Conservation (phyloP, 192 early-diverging fungal genomes). For the Pilaira anomala region DNA sequence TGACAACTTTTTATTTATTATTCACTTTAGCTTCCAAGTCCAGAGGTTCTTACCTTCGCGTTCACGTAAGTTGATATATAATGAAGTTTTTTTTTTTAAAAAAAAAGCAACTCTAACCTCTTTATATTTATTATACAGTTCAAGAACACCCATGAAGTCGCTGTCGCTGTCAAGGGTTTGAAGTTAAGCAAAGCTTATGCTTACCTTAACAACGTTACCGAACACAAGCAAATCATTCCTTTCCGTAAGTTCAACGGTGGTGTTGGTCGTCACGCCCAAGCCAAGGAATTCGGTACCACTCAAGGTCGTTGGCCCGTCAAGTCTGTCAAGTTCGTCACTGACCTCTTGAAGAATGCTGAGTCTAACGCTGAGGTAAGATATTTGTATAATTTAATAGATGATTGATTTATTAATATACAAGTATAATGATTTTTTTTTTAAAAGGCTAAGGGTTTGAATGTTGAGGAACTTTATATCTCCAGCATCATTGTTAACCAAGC, state of each 20-base stretch:
- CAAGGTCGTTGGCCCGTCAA: conserved; percentile 95
- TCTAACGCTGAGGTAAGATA: conserved; percentile 82
- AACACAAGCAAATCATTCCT: conserved; percentile 93
- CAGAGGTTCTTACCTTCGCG: conserved; percentile 88
- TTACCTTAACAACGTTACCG: conserved; percentile 91
- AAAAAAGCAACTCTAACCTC: not conserved
- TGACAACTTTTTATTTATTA: not conserved
- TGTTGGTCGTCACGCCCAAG: conserved; percentile 93
- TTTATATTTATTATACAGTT: conserved; percentile 39
- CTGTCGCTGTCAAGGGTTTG: conserved; percentile 86
- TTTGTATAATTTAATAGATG: not conserved
- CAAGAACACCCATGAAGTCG: conserved; percentile 97
- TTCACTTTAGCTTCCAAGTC: conserved; percentile 77
- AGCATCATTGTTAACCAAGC: conserved; percentile 97
- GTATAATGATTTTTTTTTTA: not conserved
- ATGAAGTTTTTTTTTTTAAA: not conserved
- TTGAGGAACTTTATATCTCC: conserved; percentile 82
- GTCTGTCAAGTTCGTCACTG: conserved; percentile 87
- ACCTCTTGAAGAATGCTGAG: conserved; percentile 93
- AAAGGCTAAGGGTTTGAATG: conserved; percentile 82
- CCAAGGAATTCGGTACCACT: conserved; percentile 82
- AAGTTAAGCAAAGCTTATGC: conserved; percentile 84
- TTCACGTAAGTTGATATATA: conserved; percentile 44
- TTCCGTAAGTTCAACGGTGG: conserved; percentile 95
- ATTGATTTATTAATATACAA: not conserved